Conservation (phyloP, 2,329 filamentous ascomycete species). For the Aspergillus sp. region DNA sequence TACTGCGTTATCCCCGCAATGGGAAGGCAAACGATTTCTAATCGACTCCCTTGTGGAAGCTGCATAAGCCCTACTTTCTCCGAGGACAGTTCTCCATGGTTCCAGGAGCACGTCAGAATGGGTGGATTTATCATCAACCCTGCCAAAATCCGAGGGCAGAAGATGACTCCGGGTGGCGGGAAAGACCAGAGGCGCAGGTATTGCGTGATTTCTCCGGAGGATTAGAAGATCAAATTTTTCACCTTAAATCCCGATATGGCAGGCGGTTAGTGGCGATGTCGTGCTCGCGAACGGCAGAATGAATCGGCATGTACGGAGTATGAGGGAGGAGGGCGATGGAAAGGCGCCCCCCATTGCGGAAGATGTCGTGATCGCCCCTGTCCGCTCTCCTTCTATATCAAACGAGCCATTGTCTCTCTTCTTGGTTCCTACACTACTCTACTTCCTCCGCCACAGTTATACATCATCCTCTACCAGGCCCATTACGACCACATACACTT, state of each 20-base stretch:
- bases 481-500: neutral
- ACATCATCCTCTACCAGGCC: neutral
- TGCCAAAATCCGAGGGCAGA: slow-evolving; percentile 12
- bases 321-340: slow-evolving; percentile 22
- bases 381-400: slow-evolving; percentile 28
- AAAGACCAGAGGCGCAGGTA: slow-evolving; percentile 30
- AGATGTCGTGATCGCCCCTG: slow-evolving; percentile 36
- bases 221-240: slow-evolving; percentile 34
- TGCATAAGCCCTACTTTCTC: slow-evolving; percentile 5
- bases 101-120: slow-evolving; percentile 8
- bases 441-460: slow-evolving; percentile 7
- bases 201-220: slow-evolving; percentile 40
- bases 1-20: neutral
- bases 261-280: slow-evolving; percentile 32
- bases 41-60: neutral
- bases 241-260: slow-evolving; percentile 18
- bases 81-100: slow-evolving; percentile 9
- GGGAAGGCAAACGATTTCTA: slow-evolving; percentile 5
- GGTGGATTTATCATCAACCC: slow-evolving; percentile 22
- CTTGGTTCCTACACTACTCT: slow-evolving; percentile 14
- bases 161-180: slow-evolving; percentile 16
- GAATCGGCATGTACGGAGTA: slow-evolving; percentile 18
- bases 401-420: slow-evolving; percentile 22
- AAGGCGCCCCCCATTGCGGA: slow-evolving; percentile 23
- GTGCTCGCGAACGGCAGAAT: slow-evolving; percentile 31